Evolutionary conservation across 2,329 filamentous ascomycete genomes (phyloP).

Genomic region (Eurotiales sp.): DNA sequence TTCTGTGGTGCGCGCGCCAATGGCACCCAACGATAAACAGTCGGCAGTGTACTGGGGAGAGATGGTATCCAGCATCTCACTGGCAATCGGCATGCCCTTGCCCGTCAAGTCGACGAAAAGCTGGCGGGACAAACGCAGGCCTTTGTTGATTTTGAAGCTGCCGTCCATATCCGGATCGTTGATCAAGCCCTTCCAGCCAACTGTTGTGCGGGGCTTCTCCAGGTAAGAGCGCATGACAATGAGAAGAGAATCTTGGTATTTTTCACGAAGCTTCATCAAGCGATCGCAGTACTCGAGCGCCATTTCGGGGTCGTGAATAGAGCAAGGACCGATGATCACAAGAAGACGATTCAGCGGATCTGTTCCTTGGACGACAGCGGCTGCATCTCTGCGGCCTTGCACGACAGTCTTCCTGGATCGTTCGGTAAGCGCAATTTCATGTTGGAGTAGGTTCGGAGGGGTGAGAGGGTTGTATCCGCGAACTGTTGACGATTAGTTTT

Average conservation of each 20-base stretch:
- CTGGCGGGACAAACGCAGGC: constrained; percentile 77
- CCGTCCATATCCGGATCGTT: constrained; percentile 99
- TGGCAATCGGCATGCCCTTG: constrained; percentile 92
- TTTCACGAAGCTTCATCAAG: constrained; percentile 75
- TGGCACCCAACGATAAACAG: constrained; percentile 82
- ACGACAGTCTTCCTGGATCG: constrained; percentile 52
- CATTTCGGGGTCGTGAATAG: constrained; percentile 88
- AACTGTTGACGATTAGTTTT: constrained; percentile 46
- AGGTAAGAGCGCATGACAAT: constrained; percentile 98
- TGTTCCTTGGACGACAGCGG: constrained; percentile 58
- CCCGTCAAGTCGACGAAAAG: constrained; percentile 89
- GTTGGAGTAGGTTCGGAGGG: constrained; percentile 88
- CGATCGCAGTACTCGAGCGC: constrained; percentile 90
- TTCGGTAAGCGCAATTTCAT: constrained; percentile 66
- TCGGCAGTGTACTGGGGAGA: constrained; percentile 96
- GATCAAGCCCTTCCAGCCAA: constrained; percentile 98
- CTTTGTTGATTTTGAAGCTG: constrained; percentile 99
- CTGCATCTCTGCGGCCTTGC: constrained; percentile 57
- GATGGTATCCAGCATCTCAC: constrained; percentile 97
- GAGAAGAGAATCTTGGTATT: constrained; percentile 82
- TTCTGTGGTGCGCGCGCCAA: constrained; percentile 95
- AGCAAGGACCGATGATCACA: constrained; percentile 91
- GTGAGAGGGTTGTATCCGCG: constrained; percentile 91
- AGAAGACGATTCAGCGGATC: constrained; percentile 58
- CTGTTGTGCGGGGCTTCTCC: constrained; percentile 95